phyloP scores from a whole-genome alignment of 345 rosid genomes.

The Schrenkiella parvula region DNA sequence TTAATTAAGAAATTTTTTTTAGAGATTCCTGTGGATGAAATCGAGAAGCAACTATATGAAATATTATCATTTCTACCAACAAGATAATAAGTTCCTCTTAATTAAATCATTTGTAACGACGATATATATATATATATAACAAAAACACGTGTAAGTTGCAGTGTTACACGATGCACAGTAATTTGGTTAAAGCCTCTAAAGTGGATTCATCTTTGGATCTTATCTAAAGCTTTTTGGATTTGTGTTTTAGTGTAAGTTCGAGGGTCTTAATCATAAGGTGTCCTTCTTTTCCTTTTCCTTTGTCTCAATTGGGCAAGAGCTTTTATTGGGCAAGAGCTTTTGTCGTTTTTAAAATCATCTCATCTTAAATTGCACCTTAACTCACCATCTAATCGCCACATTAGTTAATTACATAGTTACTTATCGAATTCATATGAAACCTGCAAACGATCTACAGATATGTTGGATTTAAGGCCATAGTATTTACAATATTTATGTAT shows the following conservation, averaged over 20 bases:
- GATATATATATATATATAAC: background rate
- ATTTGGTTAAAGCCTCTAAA: constrained; percentile 14
- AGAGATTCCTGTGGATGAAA: background rate
- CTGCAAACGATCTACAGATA: background rate
- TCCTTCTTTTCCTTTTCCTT: constrained; percentile 15
- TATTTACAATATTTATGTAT: no score
- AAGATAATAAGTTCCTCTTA: background rate
- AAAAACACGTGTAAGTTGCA: constrained; percentile 8
- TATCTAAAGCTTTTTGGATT: constrained; percentile 28
- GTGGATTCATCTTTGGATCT: constrained; percentile 30
- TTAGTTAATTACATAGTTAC: background rate
- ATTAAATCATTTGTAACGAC: background rate
- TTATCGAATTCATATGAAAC: background rate
- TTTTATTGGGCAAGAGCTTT: background rate
- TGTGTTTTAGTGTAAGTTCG: constrained; percentile 29
- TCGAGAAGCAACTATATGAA: background rate
- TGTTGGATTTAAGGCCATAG: background rate
- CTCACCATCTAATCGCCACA: background rate
- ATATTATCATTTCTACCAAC: background rate
- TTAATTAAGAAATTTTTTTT: background rate
- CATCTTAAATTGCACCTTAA: constrained; percentile 8
- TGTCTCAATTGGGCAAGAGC: constrained; percentile 17
- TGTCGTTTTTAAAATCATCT: constrained; percentile 19
- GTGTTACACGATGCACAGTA: constrained; percentile 15
- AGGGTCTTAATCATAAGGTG: constrained; percentile 28